phyloP scores from a whole-genome alignment of 225 moss, liverwort and hornwort genomes.

The Asterella californica region DNA sequence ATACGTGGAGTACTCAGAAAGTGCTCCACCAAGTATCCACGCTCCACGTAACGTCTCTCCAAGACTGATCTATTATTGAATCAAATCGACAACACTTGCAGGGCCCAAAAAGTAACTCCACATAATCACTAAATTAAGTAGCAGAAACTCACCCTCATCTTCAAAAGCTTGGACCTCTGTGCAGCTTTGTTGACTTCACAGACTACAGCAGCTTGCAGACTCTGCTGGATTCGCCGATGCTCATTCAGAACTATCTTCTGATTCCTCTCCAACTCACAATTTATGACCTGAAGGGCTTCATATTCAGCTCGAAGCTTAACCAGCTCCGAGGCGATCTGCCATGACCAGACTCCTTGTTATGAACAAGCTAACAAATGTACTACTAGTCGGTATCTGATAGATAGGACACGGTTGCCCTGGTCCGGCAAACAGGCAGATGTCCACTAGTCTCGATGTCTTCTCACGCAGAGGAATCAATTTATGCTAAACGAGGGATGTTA shows the following conservation, averaged over 20 bases:
- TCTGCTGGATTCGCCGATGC: constrained; percentile 6
- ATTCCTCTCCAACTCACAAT: constrained; percentile 12
- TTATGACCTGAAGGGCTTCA: constrained; percentile 1
- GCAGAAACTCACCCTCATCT: not conserved
- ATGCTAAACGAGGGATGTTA: too few species aligned
- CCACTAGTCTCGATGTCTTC: too few species aligned
- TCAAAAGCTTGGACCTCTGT: constrained; percentile 7
- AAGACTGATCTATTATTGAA: not conserved
- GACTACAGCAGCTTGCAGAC: not conserved
- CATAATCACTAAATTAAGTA: not conserved
- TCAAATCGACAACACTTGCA: not conserved
- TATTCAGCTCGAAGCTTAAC: constrained; percentile 3
- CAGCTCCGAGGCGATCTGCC: not conserved
- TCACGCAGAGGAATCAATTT: too few species aligned
- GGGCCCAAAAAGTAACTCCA: not conserved
- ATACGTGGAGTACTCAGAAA: not conserved
- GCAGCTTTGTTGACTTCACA: constrained; percentile 12
- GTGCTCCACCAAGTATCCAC: not conserved
- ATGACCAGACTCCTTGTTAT: not conserved
- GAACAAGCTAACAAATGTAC: not conserved
- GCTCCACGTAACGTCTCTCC: not conserved
- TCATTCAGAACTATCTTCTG: constrained; percentile 1
- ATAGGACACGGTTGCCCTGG: too few species aligned
- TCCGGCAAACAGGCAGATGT: too few species aligned
- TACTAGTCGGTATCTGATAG: too few species aligned